These are phyloP conservation scores for Eustoma russellianum DNA, from an alignment of 257 asterid genomes.

Conservation along the genomic window DNA sequence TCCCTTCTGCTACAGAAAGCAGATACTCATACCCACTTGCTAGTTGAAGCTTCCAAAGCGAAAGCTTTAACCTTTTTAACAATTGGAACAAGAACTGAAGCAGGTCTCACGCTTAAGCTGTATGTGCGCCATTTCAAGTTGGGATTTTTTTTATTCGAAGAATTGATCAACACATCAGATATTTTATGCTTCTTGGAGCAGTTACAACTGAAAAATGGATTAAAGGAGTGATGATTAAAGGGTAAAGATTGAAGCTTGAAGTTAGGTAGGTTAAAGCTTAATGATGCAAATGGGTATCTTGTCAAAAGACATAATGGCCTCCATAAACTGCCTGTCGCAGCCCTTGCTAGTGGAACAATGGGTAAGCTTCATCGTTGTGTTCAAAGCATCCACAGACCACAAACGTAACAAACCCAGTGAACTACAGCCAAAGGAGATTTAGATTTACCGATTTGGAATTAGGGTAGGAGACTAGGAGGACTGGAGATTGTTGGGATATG, in stretches of 20 bases:
- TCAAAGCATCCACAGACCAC: no score
- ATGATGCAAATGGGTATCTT: slow-evolving; percentile 22
- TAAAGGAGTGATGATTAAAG: slow-evolving; percentile 11
- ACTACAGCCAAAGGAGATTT: no score
- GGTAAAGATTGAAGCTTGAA: slow-evolving; percentile 6
- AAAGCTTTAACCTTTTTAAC: slow-evolving; percentile 33
- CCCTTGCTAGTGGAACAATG: no score
- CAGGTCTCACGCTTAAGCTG: slow-evolving; percentile 28
- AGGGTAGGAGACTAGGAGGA: no score
- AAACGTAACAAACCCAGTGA: no score
- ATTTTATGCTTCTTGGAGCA: slow-evolving; percentile 13
- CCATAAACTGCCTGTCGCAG: no score
- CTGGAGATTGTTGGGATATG: no score
- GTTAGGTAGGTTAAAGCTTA: slow-evolving; percentile 17
- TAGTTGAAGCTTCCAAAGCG: slow-evolving; percentile 32
- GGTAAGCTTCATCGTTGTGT: no score
- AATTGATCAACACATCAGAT: slow-evolving; percentile 14
- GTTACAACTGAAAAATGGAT: slow-evolving; percentile 18
- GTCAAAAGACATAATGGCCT: no score
- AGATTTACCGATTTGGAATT: no score
- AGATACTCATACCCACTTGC: slow-evolving; percentile 22
- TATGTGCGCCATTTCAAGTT: slow-evolving; percentile 26
- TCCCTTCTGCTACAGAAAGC: slow-evolving; percentile 17
- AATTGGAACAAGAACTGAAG: slow-evolving; percentile 42
- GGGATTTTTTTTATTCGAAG: slow-evolving; percentile 25